A percentile compares a stretch with the other conserved stretches of the same genome.
Conservation (phyloP, 441 rosid genomes). For the Monsonia emarginata region DNA sequence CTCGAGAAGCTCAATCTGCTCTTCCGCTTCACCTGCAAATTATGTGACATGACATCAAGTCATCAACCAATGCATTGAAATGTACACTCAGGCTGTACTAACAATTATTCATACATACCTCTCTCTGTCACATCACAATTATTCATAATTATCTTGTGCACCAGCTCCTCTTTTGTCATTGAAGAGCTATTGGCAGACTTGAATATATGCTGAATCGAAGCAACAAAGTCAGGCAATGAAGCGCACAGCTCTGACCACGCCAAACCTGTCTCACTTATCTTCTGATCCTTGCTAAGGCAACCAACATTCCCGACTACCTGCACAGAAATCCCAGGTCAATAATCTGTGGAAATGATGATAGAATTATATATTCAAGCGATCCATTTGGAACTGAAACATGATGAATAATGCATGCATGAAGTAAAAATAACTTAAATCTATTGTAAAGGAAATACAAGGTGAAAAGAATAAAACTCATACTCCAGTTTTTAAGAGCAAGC, state of each 20-base stretch:
- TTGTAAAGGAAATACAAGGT: background rate
- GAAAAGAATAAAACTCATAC: too few species aligned
- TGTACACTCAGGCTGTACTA: background rate
- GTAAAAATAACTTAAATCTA: background rate
- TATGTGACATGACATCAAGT: too few species aligned
- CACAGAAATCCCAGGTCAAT: slow-evolving; percentile 5
- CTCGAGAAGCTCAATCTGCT: slow-evolving; percentile 40
- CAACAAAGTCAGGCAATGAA: slow-evolving; percentile 31
- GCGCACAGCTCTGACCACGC: slow-evolving; percentile 15
- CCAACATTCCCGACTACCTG: slow-evolving; percentile 19
- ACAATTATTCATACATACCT: slow-evolving; percentile 18
- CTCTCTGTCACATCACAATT: slow-evolving; percentile 27
- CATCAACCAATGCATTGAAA: too few species aligned
- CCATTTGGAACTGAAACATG: too few species aligned
- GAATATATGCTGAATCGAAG: slow-evolving; percentile 28
- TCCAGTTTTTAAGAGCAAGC: too few species aligned
- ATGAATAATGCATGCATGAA: background rate
- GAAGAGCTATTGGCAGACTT: slow-evolving; percentile 25
- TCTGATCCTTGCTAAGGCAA: slow-evolving; percentile 1
- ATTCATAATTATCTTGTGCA: slow-evolving; percentile 40
- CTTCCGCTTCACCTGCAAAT: slow-evolving; percentile 39
- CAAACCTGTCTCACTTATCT: slow-evolving; percentile 1
- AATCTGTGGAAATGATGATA: too few species aligned
- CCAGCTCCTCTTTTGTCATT: slow-evolving; percentile 46
- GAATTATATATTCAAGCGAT: too few species aligned